These are phyloP conservation scores for Sarocladium oryzae DNA, from an alignment of 2,329 filamentous ascomycete genomes.

Conservation along the genomic window DNA sequence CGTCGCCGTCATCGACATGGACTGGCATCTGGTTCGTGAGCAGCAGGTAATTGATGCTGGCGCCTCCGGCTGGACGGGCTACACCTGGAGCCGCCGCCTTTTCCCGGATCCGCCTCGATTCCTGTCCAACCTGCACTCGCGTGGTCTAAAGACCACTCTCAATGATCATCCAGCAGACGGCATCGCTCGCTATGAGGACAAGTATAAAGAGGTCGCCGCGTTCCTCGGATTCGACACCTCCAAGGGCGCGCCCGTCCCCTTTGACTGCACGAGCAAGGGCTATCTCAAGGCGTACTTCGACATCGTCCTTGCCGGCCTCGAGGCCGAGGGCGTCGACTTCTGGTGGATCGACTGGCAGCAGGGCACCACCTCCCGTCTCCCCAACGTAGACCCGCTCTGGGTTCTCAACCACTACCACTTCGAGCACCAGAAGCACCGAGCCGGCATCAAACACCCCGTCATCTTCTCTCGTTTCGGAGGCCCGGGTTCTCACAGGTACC, in stretches of 20 bases:
- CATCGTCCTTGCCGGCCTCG: conserved; percentile 48
- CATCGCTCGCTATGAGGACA: conserved; percentile 48
- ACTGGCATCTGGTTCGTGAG: conserved; percentile 54
- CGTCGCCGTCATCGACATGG: conserved; percentile 59
- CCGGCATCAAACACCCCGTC: conserved; percentile 33
- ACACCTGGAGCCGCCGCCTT: conserved; percentile 51
- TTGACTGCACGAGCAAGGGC: conserved; percentile 39
- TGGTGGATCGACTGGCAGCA: conserved; percentile 68
- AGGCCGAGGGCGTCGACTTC: conserved; percentile 52
- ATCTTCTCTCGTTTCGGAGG: conserved; percentile 58
- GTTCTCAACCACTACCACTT: conserved; percentile 60
- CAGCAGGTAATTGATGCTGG: conserved; percentile 39
- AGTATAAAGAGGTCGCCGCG: conserved; percentile 47
- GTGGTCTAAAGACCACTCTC: conserved; percentile 46
- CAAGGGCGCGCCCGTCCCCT: conserved; percentile 43
- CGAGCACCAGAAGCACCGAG: conserved; percentile 33
- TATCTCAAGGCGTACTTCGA: conserved; percentile 48
- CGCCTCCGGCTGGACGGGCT: conserved; percentile 47
- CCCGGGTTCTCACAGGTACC: conserved; percentile 57
- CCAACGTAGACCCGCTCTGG: conserved; percentile 57
- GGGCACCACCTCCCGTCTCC: conserved; percentile 46
- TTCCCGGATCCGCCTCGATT: conserved; percentile 48
- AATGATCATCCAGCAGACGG: conserved; percentile 59
- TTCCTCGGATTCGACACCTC: conserved; percentile 44
- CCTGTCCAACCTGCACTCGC: conserved; percentile 41